Evolutionary conservation across 345 rosid species (phyloP), one percentile per base, ranked within the genome.

Genomic region (Bruguiera parviflora): DNA sequence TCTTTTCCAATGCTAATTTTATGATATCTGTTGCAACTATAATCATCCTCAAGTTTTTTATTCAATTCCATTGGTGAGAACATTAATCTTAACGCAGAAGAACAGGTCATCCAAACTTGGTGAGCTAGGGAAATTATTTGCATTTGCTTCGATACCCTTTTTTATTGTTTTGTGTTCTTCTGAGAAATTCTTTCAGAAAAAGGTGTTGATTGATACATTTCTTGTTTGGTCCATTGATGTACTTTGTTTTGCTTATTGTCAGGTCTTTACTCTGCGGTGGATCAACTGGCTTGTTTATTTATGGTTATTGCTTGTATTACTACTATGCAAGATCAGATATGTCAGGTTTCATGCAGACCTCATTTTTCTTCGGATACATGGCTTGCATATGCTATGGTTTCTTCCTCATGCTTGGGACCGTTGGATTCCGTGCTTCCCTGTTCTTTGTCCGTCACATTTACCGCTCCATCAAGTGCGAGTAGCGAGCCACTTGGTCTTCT

Each of bases 311-410:
- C 73, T 52, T 60, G 65, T 69, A 69, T 61, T 69, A 69, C 73
- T 69, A 69, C 58, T 61, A 69, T 61, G 73, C 73, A 28, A 43
- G 73, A 5, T 69, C 73, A 0, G 73, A 69, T 61, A 69, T 69
- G 73, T 69, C 73, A 8, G 66, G 73, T n/a, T 69, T 69, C 73
- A 69, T 69, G 73, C 73, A 69, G 29, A 69, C 66, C n/a, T 69
- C 73, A 16, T 69, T 69, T 55, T 69, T 69, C 73, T 69, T 69
- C 18, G 73, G 73, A 5, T 69, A 69, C 66, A 69, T 69, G 73
- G 73, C 73, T 29, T 69, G 73, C 73, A 69, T 69, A 49, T 69
- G 73, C 51, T 69, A 61, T 61, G 73, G 73, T 22, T 69, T 69
- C 73, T 69, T 69, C 43, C 73, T 69, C 47, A 69, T 61, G 66